A percentile compares a stretch with the other conserved stretches of the same genome.
Evolutionary conservation across 805 yeast genomes (phyloP).

Genomic region (Komagataella pseudopastoris): DNA sequence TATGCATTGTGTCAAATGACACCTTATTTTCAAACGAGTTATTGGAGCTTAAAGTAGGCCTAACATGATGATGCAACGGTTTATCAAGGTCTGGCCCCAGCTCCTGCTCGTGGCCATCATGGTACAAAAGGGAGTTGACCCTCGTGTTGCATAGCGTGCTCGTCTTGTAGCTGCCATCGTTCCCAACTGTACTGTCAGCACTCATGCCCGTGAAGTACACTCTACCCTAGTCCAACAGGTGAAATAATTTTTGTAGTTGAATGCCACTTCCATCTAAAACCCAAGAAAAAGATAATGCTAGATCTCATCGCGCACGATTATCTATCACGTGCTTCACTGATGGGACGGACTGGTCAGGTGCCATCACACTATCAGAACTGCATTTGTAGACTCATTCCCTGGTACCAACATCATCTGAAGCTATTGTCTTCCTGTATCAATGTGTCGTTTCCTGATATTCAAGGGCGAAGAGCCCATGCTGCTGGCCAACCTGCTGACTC

Average conservation of each 20-base stretch:
- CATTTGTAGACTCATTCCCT: not conserved
- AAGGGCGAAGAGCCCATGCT: constrained; percentile 85
- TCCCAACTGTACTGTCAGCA: not conserved
- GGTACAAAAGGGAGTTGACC: not conserved
- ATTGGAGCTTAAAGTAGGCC: not conserved
- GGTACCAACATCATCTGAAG: not conserved
- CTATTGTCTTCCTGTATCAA: constrained; percentile 12
- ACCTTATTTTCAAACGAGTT: not conserved
- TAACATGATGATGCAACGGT: not conserved
- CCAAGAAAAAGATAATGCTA: not conserved
- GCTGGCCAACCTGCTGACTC: constrained; percentile 74
- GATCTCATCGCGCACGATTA: not conserved
- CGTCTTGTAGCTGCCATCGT: not conserved
- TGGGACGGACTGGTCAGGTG: not conserved
- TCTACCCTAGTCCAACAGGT: too few species aligned
- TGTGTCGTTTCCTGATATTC: constrained; percentile 91
- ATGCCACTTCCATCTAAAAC: not conserved
- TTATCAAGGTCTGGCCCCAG: not conserved
- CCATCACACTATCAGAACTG: not conserved
- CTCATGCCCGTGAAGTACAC: not conserved
- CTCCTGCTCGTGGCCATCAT: not conserved
- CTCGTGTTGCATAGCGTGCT: not conserved
- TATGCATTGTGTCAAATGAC: not conserved
- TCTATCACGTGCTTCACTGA: too few species aligned
- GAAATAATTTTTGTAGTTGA: not conserved